These are phyloP conservation scores for Volvox africanus DNA, from an alignment of 139 green algal species.

Conservation along the genomic window DNA sequence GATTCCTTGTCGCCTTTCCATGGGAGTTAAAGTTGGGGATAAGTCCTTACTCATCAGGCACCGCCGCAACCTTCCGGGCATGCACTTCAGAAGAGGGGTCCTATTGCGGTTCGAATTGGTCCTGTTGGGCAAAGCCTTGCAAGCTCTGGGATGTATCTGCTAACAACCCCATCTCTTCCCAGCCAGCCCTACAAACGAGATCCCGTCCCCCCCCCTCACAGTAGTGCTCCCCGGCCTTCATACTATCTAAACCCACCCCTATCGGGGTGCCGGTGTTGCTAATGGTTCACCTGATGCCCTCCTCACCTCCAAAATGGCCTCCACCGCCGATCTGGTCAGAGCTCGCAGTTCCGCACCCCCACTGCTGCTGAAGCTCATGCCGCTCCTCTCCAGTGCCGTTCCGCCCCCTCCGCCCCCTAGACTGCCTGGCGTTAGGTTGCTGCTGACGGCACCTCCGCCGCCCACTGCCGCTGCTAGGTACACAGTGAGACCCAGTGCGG, in stretches of 20 bases:
- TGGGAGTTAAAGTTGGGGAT: too few relatives aligned
- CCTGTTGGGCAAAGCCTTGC: too few relatives aligned
- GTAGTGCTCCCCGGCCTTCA: too few relatives aligned
- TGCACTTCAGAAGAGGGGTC: too few relatives aligned
- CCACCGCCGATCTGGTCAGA: background rate
- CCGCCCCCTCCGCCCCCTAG: background rate
- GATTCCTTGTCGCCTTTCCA: too few relatives aligned
- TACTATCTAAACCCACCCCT: too few relatives aligned
- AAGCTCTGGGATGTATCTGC: too few relatives aligned
- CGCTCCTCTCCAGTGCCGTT: background rate
- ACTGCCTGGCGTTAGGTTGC: background rate
- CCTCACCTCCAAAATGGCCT: constrained; percentile 21
- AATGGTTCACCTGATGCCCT: background rate
- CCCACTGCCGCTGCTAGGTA: constrained; percentile 61
- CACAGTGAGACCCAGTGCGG: constrained; percentile 67
- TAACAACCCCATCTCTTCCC: background rate
- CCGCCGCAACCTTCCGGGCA: background rate
- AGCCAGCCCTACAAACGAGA: too few relatives aligned
- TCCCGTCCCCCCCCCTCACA: background rate
- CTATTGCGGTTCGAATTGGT: too few relatives aligned
- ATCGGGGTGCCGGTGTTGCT: too few relatives aligned
- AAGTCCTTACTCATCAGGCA: background rate
- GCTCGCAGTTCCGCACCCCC: constrained; percentile 5
- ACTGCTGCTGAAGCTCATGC: background rate
- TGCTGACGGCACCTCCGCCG: background rate